Evolutionary conservation across 495 filamentous ascomycete species (phyloP).

Genomic region (Penicillium angulare): DNA sequence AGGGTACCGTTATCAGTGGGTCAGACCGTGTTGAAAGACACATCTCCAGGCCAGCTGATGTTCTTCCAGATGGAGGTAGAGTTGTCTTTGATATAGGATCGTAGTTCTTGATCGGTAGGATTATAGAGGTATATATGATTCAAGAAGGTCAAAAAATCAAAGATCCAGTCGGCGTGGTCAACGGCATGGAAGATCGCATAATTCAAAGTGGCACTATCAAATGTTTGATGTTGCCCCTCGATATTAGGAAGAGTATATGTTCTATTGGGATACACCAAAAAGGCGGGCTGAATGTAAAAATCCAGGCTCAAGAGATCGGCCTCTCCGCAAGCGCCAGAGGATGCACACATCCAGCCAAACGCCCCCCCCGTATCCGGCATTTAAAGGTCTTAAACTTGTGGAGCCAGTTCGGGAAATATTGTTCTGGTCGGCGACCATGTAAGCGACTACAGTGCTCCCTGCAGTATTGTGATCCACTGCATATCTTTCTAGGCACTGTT

Average conservation of each 20-base stretch:
- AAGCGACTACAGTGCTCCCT: background rate
- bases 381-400: background rate
- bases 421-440: background rate
- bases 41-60: background rate
- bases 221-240: background rate
- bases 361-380: background rate
- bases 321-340: background rate
- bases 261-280: background rate
- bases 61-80: background rate
- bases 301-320: background rate
- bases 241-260: background rate
- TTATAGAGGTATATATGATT: background rate
- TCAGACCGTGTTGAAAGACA: background rate
- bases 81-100: background rate
- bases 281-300: background rate
- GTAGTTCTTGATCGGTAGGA: background rate
- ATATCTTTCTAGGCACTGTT: background rate
- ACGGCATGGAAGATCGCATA: too few species aligned
- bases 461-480: background rate
- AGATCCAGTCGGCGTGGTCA: background rate
- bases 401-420: background rate
- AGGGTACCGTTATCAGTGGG: background rate
- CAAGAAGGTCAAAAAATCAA: background rate
- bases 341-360: background rate
- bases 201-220: background rate